A percentile compares a stretch with the other conserved stretches of the same genome.
phyloP scores from a whole-genome alignment of 2,329 filamentous ascomycete genomes.

The Alternaria consortialis region DNA sequence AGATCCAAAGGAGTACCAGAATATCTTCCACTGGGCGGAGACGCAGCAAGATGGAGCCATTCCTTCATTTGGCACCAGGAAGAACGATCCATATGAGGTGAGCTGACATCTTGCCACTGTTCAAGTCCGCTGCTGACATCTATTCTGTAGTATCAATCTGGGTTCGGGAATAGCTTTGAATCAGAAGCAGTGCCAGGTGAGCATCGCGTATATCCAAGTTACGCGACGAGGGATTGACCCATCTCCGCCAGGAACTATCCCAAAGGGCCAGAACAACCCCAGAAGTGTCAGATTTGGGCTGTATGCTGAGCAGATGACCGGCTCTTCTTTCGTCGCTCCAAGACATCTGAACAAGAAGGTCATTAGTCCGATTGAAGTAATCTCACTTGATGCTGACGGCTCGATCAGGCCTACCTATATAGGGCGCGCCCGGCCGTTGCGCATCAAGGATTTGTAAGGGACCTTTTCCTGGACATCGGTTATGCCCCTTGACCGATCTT shows the following conservation, averaged over 20 bases:
- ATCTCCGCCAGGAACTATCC: slow-evolving; percentile 50
- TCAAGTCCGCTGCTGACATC: slow-evolving; percentile 16
- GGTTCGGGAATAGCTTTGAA: slow-evolving; percentile 63
- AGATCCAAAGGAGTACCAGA: slow-evolving; percentile 50
- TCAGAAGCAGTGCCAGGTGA: slow-evolving; percentile 57
- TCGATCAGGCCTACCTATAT: slow-evolving; percentile 40
- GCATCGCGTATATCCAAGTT: slow-evolving; percentile 1
- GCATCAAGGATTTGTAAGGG: slow-evolving; percentile 50
- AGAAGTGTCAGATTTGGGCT: slow-evolving; percentile 48
- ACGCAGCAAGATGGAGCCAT: slow-evolving; percentile 66
- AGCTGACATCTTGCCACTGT: slow-evolving; percentile 18
- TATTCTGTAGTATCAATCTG: slow-evolving; percentile 60
- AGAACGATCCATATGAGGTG: slow-evolving; percentile 64
- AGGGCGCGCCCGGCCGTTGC: slow-evolving; percentile 50
- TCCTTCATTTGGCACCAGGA: slow-evolving; percentile 63
- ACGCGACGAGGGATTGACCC: slow-evolving; percentile 23
- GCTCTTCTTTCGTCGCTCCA: slow-evolving; percentile 47
- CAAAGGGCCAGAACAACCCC: slow-evolving; percentile 57
- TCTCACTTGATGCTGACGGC: slow-evolving; percentile 8
- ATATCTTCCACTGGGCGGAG: slow-evolving; percentile 63
- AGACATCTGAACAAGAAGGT: slow-evolving; percentile 49
- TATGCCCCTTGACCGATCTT: slow-evolving; percentile 1
- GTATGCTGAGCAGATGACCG: slow-evolving; percentile 52
- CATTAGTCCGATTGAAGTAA: neutral
- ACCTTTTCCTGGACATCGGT: neutral